A percentile compares a stretch with the other conserved stretches of the same genome.
Conservation (phyloP, 2,329 filamentous ascomycete species). For the Plectosphaerella sp. region DNA sequence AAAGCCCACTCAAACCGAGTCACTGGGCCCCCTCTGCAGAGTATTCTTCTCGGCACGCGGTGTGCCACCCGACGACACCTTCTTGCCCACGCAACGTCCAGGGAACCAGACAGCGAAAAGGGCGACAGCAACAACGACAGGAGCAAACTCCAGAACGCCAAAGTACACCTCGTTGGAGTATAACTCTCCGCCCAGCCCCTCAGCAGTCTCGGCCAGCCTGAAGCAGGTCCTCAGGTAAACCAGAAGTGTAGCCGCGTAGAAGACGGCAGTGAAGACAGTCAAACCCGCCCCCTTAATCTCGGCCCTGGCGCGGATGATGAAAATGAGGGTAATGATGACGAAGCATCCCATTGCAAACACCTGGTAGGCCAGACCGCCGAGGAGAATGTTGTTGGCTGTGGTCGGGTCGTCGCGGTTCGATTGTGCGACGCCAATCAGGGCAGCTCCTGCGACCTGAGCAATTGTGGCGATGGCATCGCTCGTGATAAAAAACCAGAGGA, state of each 20-base stretch:
- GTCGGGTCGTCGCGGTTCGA: slow-evolving; percentile 44
- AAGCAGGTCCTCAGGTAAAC: slow-evolving; percentile 50
- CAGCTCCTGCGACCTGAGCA: slow-evolving; percentile 49
- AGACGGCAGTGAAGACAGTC: slow-evolving; percentile 33
- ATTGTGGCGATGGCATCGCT: slow-evolving; percentile 49
- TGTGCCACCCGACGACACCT: neutral
- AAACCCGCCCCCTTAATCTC: slow-evolving; percentile 22
- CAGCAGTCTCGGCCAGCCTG: slow-evolving; percentile 47
- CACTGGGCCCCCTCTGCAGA: neutral
- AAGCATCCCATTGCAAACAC: slow-evolving; percentile 46
- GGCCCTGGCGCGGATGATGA: slow-evolving; percentile 30
- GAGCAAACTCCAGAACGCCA: slow-evolving; percentile 48
- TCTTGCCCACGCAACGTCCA: slow-evolving; percentile 25
- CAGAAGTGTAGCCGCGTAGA: slow-evolving; percentile 39
- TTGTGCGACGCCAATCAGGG: slow-evolving; percentile 44
- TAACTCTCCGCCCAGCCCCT: slow-evolving; percentile 40
- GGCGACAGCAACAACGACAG: slow-evolving; percentile 43
- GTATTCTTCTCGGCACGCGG: slow-evolving; percentile 1
- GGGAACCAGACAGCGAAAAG: slow-evolving; percentile 41
- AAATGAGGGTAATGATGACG: slow-evolving; percentile 35
- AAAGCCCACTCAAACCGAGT: neutral
- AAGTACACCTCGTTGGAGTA: slow-evolving; percentile 49
- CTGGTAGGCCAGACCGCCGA: slow-evolving; percentile 51
- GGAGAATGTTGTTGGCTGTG: slow-evolving; percentile 48
- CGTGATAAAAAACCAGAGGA: slow-evolving; percentile 50